Evolutionary conservation across 768 basidiomycete species (phyloP).

Genomic region (Boletus bicolor): DNA sequence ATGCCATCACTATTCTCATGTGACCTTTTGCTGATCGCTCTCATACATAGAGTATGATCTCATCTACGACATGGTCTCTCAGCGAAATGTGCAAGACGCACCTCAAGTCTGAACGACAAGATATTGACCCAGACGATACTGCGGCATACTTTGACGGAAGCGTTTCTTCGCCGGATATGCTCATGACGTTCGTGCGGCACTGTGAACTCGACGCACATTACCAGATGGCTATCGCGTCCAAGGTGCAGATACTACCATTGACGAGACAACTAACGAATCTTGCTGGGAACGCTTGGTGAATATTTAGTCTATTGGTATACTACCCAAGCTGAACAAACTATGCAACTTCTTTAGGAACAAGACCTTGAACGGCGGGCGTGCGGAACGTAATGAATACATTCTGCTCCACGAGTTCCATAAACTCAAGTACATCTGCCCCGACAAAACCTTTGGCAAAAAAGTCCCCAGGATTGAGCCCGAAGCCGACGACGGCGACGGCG

Average conservation of each 20-base stretch:
- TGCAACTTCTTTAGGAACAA: slow-evolving; percentile 68
- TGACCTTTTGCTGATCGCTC: not conserved
- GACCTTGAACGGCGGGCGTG: slow-evolving; percentile 94
- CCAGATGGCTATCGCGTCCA: slow-evolving; percentile 93
- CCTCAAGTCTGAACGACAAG: slow-evolving; percentile 81
- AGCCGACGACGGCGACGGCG: slow-evolving; percentile 55
- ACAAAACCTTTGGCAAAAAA: slow-evolving; percentile 87
- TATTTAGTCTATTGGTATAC: not conserved
- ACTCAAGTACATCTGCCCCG: slow-evolving; percentile 93
- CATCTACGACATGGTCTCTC: slow-evolving; percentile 96
- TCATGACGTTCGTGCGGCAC: slow-evolving; percentile 87
- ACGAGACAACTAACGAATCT: slow-evolving; percentile 93
- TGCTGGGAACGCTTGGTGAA: slow-evolving; percentile 94
- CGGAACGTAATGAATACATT: slow-evolving; percentile 99
- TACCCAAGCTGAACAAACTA: not conserved
- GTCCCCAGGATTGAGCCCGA: slow-evolving; percentile 46
- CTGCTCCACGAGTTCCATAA: slow-evolving; percentile 96
- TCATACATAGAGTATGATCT: slow-evolving; percentile 78
- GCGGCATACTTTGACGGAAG: slow-evolving; percentile 85
- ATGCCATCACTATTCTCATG: slow-evolving; percentile 12
- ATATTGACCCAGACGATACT: slow-evolving; percentile 95
- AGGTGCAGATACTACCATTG: slow-evolving; percentile 90
- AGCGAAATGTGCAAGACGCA: slow-evolving; percentile 96
- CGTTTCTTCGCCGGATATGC: slow-evolving; percentile 66
- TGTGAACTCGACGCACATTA: slow-evolving; percentile 96